Evolutionary conservation across 1,284 basidiomycete genomes (phyloP), one percentile per base, ranked within the genome.

Genomic region (Rhodotorula sp.): DNA sequence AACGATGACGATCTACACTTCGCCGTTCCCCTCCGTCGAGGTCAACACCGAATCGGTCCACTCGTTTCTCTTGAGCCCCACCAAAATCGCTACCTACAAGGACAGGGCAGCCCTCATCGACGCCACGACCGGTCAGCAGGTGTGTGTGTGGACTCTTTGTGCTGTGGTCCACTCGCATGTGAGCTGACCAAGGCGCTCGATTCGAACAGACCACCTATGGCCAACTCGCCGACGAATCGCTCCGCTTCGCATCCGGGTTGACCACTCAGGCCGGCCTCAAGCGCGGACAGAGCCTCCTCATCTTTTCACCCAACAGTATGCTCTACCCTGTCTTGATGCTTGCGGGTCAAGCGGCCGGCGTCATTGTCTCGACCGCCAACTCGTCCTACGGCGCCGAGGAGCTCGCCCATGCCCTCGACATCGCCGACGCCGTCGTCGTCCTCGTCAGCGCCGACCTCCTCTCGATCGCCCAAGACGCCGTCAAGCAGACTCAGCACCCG

Each of bases 281-380:
- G 45, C 66, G 64, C 15, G 59, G 69, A 26, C 54, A 72, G 37
- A 66, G 65, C 1, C 37, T 75, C 30, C 66, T 71, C 61, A 17
- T 75, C 33, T 75, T 74, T 60, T 44, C 56, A 2, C 72, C 74
- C 14, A 75, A 75, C 62, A 61, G 51, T 5, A n/a, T 53, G 18
- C 60, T 74, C 8, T 75, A 74, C 64, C 67, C 68, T 8, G 57
- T 64, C 22, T 60, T 74, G 33, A 30, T 74, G 46, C 63, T 75
- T 12, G 74, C 60, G 5, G 67, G 68, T 24, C 68, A 74, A 37
- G 72, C 72, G 1, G 69, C 74, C 3, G 72, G 69, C 18, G 26
- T 75, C 37, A 60, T 65, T 45, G 67, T 72, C 22, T 74, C 74
- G 37, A 72, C 72, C 42, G 74, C 74, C n/a, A 76, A 76, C 64